phyloP scores from a whole-genome alignment of 176 grass and related monocot genomes.

The Musa beccarii region DNA sequence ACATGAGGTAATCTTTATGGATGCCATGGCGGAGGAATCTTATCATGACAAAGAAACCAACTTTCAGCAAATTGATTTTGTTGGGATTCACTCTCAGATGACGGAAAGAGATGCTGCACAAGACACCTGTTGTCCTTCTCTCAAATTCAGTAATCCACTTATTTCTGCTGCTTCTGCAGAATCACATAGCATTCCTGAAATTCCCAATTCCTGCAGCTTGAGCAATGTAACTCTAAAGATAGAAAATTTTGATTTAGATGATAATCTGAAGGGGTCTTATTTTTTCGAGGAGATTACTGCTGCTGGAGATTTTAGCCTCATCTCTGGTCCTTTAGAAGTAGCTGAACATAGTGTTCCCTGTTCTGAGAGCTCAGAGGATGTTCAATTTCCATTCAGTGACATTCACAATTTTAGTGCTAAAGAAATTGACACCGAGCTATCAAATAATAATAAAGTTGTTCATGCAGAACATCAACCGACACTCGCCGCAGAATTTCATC shows the following conservation, averaged over 20 bases:
- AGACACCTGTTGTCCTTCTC: not conserved
- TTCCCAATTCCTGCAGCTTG: slow-evolving; percentile 25
- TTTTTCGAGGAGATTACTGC: slow-evolving; percentile 22
- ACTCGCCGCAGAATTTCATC: slow-evolving; percentile 26
- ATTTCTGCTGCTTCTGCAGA: slow-evolving; percentile 11
- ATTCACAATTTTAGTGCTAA: slow-evolving; percentile 36
- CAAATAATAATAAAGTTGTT: slow-evolving; percentile 19
- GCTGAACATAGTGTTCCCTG: slow-evolving; percentile 17
- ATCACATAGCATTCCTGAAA: slow-evolving; percentile 5
- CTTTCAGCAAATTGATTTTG: slow-evolving; percentile 22
- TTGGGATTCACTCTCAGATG: slow-evolving; percentile 18
- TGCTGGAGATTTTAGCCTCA: slow-evolving; percentile 7
- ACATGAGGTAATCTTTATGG: slow-evolving; percentile 12
- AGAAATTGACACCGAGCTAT: slow-evolving; percentile 22
- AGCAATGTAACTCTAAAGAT: slow-evolving; percentile 1
- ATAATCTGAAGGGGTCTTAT: slow-evolving; percentile 19
- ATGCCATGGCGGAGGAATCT: slow-evolving; percentile 16
- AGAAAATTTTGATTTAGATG: slow-evolving; percentile 16
- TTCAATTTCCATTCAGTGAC: slow-evolving; percentile 68
- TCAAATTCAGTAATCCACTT: slow-evolving; percentile 3
- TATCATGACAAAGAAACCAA: slow-evolving; percentile 25
- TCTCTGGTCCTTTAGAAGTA: slow-evolving; percentile 21
- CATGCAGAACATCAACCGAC: slow-evolving; percentile 21
- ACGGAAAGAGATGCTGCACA: slow-evolving; percentile 3
- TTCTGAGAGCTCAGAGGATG: slow-evolving; percentile 47